Evolutionary conservation across 2,329 filamentous ascomycete genomes (phyloP), one percentile per base, ranked within the genome.

Genomic region (Sclerotinia nivalis): DNA sequence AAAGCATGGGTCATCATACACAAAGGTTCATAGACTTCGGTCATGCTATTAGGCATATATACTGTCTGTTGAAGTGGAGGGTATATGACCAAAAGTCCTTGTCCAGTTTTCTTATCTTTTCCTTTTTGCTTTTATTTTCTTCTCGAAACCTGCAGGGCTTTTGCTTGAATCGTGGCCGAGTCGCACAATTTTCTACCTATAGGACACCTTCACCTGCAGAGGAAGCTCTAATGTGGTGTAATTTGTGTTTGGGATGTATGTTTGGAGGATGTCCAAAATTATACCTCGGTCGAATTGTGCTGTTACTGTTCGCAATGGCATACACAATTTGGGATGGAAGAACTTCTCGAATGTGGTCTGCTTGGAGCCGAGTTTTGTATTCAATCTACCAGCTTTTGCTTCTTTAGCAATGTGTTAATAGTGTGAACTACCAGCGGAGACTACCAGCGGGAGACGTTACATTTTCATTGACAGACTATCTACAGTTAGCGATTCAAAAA

Each of bases 1-100:
- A 68, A 68, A 68, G 66, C 55, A 40, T 61, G 45, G 55, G 43
- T 60, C n/a, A 64, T 49, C 31, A 50, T 50, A 64, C 31, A 52
- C 31, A 52, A 64, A 64, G 52, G 61, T 40, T 50, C 47, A 28
- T 64, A 22, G 61, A 52, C 31, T 52, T 52, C 4, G 61, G 22
- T 28, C n/a, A 9, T 64, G 22, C 61, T 40, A 40, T 4, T 50
- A 52, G 47, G 47, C 61, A 64, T 28, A 64, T 52, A 52, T 40
- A 40, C 15, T 9, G 61, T 64, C 15, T 64, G 47, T 64, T 50
- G 61, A 52, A 64, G 22, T 40, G 34, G 45, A 25, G 45, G 47
- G 31, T 52, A 28, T 40, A 40, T 40, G 45, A 60, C 12, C 10
- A 59, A 64, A 64, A 64, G 47, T 52, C 20, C n/a, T 52, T 62